A percentile compares a stretch with the other conserved stretches of the same genome.
These are phyloP conservation scores for Tinospora cordifolia DNA, from an alignment of 164 flowering plant species.

Conservation along the genomic window DNA sequence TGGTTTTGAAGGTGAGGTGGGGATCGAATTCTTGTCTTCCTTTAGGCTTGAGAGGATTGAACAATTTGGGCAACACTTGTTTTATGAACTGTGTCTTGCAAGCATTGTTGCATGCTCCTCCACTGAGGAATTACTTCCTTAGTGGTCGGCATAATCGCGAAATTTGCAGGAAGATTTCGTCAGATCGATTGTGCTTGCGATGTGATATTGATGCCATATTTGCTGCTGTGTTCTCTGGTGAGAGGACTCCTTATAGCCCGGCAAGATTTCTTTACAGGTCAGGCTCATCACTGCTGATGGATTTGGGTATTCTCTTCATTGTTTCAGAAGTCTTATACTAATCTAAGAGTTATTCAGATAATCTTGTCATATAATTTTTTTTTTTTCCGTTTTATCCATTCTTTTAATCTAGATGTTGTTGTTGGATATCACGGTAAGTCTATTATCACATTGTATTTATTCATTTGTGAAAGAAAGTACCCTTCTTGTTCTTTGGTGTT, in stretches of 20 bases:
- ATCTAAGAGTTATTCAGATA: too few species aligned
- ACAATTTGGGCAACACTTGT: slow-evolving; percentile 62
- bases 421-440: not conserved
- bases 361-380: too few species aligned
- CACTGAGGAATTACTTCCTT: slow-evolving; percentile 51
- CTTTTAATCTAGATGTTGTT: not conserved
- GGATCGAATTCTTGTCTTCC: slow-evolving; percentile 51
- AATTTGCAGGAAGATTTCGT: slow-evolving; percentile 28
- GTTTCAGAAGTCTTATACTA: too few species aligned
- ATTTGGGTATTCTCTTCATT: not conserved
- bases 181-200: slow-evolving; percentile 37
- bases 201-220: slow-evolving; percentile 44
- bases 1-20: slow-evolving; percentile 30
- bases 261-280: slow-evolving; percentile 64
- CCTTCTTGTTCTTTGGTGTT: not conserved
- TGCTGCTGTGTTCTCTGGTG: slow-evolving; percentile 48
- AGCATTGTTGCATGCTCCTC: slow-evolving; percentile 57
- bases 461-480: not conserved
- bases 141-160: slow-evolving; percentile 35
- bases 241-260: slow-evolving; percentile 54
- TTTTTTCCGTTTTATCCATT: not conserved
- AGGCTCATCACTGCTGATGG: slow-evolving; percentile 1
- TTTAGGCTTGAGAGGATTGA: slow-evolving; percentile 68
- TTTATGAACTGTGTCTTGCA: slow-evolving; percentile 70
- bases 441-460: not conserved